Evolutionary conservation across 495 filamentous ascomycete genomes (phyloP).

Genomic region (Aspergillus conjunctus): DNA sequence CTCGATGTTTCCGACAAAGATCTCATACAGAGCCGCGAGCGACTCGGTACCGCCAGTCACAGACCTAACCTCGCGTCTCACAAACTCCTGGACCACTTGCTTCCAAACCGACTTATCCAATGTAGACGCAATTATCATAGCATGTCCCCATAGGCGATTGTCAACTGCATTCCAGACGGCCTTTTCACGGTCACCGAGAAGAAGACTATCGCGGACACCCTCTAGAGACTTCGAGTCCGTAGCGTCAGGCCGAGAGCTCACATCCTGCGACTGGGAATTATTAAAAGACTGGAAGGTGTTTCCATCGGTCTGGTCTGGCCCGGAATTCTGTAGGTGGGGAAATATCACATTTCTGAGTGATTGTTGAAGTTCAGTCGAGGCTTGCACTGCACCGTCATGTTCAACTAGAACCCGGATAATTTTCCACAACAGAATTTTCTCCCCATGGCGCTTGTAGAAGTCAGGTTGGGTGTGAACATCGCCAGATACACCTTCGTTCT

Average conservation of each 20-base stretch:
- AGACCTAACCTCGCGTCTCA: constrained; percentile 86
- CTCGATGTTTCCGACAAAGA: constrained; percentile 90
- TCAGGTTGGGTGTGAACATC: constrained; percentile 53
- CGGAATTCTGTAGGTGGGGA: constrained; percentile 54
- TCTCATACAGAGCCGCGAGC: constrained; percentile 85
- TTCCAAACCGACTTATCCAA: constrained; percentile 72
- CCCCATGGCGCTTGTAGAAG: constrained; percentile 69
- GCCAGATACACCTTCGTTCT: constrained; percentile 57
- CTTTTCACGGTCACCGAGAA: constrained; percentile 82
- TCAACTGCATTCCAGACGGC: constrained; percentile 96
- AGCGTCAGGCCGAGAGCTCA: constrained; percentile 54
- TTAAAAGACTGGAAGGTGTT: constrained; percentile 27
- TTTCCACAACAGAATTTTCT: constrained; percentile 88
- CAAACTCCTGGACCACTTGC: constrained; percentile 91
- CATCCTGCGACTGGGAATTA: constrained; percentile 32
- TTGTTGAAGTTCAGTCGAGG: constrained; percentile 69
- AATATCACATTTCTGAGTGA: constrained; percentile 74
- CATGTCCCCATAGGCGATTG: constrained; percentile 92
- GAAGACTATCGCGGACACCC: constrained; percentile 67
- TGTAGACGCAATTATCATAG: constrained; percentile 87
- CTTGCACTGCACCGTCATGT: constrained; percentile 79
- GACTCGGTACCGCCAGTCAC: constrained; percentile 76
- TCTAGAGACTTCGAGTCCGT: constrained; percentile 68
- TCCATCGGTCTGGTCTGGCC: constrained; percentile 33
- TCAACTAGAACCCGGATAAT: constrained; percentile 79